A percentile compares a stretch with the other conserved stretches of the same genome.
These are phyloP conservation scores for Aspergillus pseudoglaucus DNA, from an alignment of 2,329 filamentous ascomycete genomes.

Conservation along the genomic window DNA sequence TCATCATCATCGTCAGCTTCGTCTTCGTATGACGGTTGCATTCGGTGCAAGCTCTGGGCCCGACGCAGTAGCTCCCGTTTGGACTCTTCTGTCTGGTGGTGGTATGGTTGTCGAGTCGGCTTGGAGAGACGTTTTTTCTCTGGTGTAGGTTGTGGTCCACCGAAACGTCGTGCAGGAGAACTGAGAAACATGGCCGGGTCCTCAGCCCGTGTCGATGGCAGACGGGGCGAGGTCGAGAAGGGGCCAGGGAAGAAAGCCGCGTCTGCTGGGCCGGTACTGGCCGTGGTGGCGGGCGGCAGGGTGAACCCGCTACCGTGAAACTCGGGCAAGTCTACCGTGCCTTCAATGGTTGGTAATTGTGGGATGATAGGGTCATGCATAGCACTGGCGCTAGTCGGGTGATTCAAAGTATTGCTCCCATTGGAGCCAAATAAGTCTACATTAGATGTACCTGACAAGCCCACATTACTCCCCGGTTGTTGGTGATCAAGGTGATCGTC, in stretches of 20 bases:
- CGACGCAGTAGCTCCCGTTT: constrained; percentile 37
- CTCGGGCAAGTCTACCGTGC: constrained; percentile 27
- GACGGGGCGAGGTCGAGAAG: constrained; percentile 41
- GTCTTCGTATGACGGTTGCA: constrained; percentile 22
- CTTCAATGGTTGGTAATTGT: constrained; percentile 31
- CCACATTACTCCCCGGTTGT: constrained; percentile 11
- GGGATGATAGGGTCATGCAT: constrained; percentile 23
- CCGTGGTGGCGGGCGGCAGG: constrained; percentile 15
- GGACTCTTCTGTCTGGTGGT: constrained; percentile 44
- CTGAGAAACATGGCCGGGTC: constrained; percentile 44
- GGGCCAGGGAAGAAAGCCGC: constrained; percentile 36
- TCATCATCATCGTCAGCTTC: constrained; percentile 22
- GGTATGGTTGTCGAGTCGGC: constrained; percentile 39
- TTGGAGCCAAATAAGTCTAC: constrained; percentile 18
- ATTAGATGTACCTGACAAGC: constrained; percentile 10
- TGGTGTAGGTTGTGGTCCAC: constrained; percentile 29
- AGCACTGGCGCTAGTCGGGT: constrained; percentile 5
- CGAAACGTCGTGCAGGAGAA: constrained; percentile 44
- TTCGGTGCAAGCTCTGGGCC: constrained; percentile 22
- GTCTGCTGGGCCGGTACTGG: constrained; percentile 21
- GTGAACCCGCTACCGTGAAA: constrained; percentile 23
- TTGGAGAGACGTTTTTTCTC: constrained; percentile 20
- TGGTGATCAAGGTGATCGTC: constrained; percentile 32
- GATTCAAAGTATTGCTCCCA: constrained; percentile 11
- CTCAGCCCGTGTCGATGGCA: constrained; percentile 33